Conservation (phyloP, 2,329 filamentous ascomycete species). For the Xylaria sp. region DNA sequence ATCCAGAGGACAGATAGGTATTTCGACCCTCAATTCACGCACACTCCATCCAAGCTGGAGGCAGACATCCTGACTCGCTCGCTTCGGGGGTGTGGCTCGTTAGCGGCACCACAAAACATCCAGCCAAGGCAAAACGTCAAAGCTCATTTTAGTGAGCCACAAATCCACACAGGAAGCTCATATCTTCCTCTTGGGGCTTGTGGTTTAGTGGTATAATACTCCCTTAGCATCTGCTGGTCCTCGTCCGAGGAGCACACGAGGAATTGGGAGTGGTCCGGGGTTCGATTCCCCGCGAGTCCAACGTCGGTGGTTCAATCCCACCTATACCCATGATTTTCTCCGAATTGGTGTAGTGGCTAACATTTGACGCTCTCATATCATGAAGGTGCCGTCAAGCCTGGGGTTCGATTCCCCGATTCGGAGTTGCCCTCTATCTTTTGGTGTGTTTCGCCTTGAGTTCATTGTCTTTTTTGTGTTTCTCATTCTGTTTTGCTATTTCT, state of each 20-base stretch:
- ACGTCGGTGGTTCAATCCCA: constrained; percentile 30
- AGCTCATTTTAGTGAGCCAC: constrained; percentile 6
- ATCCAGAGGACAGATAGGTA: not conserved
- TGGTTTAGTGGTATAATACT: constrained; percentile 40
- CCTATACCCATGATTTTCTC: constrained; percentile 38
- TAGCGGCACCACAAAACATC: constrained; percentile 24
- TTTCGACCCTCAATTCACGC: not conserved
- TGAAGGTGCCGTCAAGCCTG: constrained; percentile 43
- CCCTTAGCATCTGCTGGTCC: constrained; percentile 31
- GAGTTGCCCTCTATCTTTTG: constrained; percentile 33
- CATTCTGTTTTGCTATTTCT: not conserved
- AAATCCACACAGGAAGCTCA: constrained; percentile 26
- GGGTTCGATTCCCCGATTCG: constrained; percentile 51
- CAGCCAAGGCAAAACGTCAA: constrained; percentile 12
- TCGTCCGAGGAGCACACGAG: constrained; percentile 8
- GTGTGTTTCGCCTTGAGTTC: not conserved
- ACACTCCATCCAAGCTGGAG: not conserved
- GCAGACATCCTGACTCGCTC: constrained; percentile 7
- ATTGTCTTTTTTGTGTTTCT: not conserved
- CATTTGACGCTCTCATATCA: constrained; percentile 51
- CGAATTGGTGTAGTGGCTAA: constrained; percentile 53
- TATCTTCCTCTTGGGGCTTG: constrained; percentile 31
- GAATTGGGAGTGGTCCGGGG: constrained; percentile 43
- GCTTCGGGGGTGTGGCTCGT: not conserved
- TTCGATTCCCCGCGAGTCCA: constrained; percentile 45